A percentile compares a stretch with the other conserved stretches of the same genome.
These are phyloP conservation scores for Panellus pusillus DNA, from an alignment of 768 basidiomycete species.

Conservation along the genomic window DNA sequence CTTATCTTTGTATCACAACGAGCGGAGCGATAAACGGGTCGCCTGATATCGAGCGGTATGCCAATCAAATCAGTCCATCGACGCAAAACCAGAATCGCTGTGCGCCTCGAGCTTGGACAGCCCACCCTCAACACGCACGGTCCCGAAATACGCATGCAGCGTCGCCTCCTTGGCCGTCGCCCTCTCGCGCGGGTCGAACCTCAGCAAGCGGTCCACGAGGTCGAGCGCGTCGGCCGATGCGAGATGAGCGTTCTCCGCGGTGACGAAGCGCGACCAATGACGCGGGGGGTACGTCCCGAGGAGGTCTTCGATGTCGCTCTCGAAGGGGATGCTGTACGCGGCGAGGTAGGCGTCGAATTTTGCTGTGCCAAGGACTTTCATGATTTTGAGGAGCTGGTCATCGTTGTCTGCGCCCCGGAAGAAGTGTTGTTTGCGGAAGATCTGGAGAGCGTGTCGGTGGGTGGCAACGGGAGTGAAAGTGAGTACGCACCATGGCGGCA, in stretches of 20 bases:
- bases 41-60: background rate
- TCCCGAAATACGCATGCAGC: conserved; percentile 86
- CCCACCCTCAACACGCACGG: conserved; percentile 19
- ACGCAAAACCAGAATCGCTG: conserved; percentile 20
- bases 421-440: conserved; percentile 74
- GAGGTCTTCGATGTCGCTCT: conserved; percentile 58
- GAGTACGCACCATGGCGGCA: conserved; percentile 60
- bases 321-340: conserved; percentile 64
- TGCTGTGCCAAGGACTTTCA: conserved; percentile 65
- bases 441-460: conserved; percentile 34
- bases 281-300: conserved; percentile 72
- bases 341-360: conserved; percentile 60
- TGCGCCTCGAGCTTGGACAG: conserved; percentile 6
- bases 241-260: conserved; percentile 91
- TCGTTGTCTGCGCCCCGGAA: conserved; percentile 75
- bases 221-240: conserved; percentile 96
- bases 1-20: no score
- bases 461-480: background rate
- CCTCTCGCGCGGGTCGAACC: conserved; percentile 96
- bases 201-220: conserved; percentile 90
- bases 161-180: conserved; percentile 93
- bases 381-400: conserved; percentile 70
- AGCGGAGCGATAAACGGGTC: no score
- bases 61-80: conserved; percentile 6
- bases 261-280: conserved; percentile 93